Conservation (phyloP, 2,329 filamentous ascomycete species). For the Pyrenophora seminiperda region DNA sequence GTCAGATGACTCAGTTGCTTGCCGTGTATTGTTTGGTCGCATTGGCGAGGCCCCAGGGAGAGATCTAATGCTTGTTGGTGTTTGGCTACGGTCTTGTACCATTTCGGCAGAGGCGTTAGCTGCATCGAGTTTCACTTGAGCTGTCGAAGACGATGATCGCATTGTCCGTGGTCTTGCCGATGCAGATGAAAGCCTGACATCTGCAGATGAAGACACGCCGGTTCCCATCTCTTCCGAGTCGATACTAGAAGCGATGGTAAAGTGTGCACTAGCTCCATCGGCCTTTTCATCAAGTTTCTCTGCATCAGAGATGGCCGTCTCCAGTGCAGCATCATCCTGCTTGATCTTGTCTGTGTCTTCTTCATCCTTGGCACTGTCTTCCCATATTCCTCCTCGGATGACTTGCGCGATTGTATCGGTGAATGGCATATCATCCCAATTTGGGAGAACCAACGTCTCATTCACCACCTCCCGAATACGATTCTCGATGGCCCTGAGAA, state of each 20-base stretch:
- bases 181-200: constrained; percentile 22
- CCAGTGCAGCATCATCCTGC: constrained; percentile 19
- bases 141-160: constrained; percentile 66
- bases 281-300: constrained; percentile 30
- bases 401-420: constrained; percentile 76
- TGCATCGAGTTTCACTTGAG: constrained; percentile 69
- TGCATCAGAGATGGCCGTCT: constrained; percentile 19
- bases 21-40: constrained; percentile 39
- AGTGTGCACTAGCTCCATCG: constrained; percentile 28
- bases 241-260: constrained; percentile 28
- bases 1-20: constrained; percentile 15
- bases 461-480: constrained; percentile 91
- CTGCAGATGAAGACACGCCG: constrained; percentile 33
- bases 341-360: constrained; percentile 21
- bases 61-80: constrained; percentile 67
- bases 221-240: constrained; percentile 25
- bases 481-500: constrained; percentile 91
- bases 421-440: constrained; percentile 96
- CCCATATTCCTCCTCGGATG: constrained; percentile 86
- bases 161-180: constrained; percentile 58
- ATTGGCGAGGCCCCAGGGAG: constrained; percentile 62
- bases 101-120: constrained; percentile 65
- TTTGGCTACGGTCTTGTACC: constrained; percentile 59
- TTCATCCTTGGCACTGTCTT: constrained; percentile 37
- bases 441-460: constrained; percentile 87